These are phyloP conservation scores for Colletotrichum somersetense DNA, from an alignment of 2,329 filamentous ascomycete genomes.

Conservation along the genomic window DNA sequence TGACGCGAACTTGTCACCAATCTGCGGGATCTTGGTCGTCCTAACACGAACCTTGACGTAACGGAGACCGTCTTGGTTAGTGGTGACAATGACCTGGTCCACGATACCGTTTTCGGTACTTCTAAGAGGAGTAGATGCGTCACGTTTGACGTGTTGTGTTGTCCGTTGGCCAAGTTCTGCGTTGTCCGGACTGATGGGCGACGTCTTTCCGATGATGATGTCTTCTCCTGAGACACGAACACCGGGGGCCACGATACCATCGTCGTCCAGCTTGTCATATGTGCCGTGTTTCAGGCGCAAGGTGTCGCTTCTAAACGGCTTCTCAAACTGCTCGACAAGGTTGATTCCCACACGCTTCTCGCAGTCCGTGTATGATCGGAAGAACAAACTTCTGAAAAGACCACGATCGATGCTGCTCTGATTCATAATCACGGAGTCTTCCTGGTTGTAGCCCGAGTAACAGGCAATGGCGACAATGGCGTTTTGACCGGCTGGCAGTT, in stretches of 20 bases:
- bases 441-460: slow-evolving; percentile 99
- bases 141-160: slow-evolving; percentile 89
- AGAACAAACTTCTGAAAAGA: slow-evolving; percentile 97
- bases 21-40: slow-evolving; percentile 98
- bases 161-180: slow-evolving; percentile 95
- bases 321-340: slow-evolving; percentile 94
- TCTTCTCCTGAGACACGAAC: slow-evolving; percentile 97
- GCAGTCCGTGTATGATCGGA: slow-evolving; percentile 95
- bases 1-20: slow-evolving; percentile 99
- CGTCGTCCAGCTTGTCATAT: slow-evolving; percentile 97
- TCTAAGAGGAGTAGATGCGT: slow-evolving; percentile 93
- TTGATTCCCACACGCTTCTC: slow-evolving; percentile 97
- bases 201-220: slow-evolving; percentile 99
- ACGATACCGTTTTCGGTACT: slow-evolving; percentile 98
- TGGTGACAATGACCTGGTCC: slow-evolving; percentile 92
- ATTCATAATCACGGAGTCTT: slow-evolving; percentile 99
- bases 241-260: slow-evolving; percentile 93
- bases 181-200: slow-evolving; percentile 90
- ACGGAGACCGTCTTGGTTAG: slow-evolving; percentile 91
- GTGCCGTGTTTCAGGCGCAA: slow-evolving; percentile 93
- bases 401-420: slow-evolving; percentile 98
- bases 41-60: slow-evolving; percentile 98
- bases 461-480: slow-evolving; percentile 97
- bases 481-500: slow-evolving; percentile 96
- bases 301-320: slow-evolving; percentile 89